Base-by-base conservation (phyloP, 345 rosid genomes). In the Pseudoturritis turrita region DNA sequence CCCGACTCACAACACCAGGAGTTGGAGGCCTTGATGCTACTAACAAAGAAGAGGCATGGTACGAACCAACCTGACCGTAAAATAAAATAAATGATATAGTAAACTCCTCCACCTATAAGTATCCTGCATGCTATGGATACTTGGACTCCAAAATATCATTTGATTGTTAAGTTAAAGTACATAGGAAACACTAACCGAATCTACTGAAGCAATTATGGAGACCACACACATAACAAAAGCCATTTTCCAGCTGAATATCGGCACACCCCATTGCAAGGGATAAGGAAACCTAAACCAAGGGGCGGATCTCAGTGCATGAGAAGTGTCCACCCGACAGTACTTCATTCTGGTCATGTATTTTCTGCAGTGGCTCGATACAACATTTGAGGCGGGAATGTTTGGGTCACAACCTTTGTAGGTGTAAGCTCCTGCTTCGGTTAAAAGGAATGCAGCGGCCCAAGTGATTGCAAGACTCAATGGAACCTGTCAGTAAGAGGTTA, bases 281-380 rank as follows among this genome's bases (percentile, higher is more conserved):
- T 89, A 95, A 62, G 97, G 99, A 80, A 95, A 88, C 78, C 99
- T 89, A 75, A 94, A 91, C 97, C 97, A 91, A 31, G 98, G 97
- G 51, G 97, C 86, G 36, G 89, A 83, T 76, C 71, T 85, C 72
- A 94, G 75, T n/a, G 90, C 95, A 57, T 89, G 88, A 65, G 92
- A 91, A 58, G 95, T 88, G 79, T 91, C 94, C 57, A 91, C 95
- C 46, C 97, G 86, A 61, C 97, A 91, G 55, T 85, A 80, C 85
- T 84, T 91, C 93, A 94, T 87, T 76, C 83, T 83, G 51, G 89
- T 79, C 65, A 89, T 74, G 80, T 89, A 89, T 76, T 86, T 86
- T 83, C 97, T 84, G 90, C 99, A 94, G 83, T 85, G 88, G 54
- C 83, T 89, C 2, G 97, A 86, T 78, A 89, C 68, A 43, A 90